Evolutionary conservation across 768 basidiomycete species (phyloP).

Genomic region (Coprinopsis cinerea): DNA sequence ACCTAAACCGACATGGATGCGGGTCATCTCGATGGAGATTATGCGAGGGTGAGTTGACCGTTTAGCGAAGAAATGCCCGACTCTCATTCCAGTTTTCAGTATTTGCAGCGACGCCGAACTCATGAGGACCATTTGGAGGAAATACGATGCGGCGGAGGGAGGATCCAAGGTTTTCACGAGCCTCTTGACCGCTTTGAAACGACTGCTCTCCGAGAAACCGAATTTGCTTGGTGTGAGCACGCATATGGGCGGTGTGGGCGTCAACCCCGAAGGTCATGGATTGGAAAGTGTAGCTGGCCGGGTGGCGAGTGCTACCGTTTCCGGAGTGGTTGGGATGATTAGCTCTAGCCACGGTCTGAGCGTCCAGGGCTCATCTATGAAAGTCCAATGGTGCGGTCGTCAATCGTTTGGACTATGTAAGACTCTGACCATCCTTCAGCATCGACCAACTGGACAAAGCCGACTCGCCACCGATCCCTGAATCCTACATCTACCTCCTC

Average conservation of each 20-base stretch:
- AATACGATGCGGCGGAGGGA: slow-evolving; percentile 59
- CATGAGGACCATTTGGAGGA: slow-evolving; percentile 72
- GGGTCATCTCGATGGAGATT: slow-evolving; percentile 89
- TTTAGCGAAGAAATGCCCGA: background rate
- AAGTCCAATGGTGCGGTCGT: slow-evolving; percentile 74
- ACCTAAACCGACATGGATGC: slow-evolving; percentile 73
- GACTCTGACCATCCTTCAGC: slow-evolving; percentile 32
- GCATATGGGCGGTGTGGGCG: slow-evolving; percentile 80
- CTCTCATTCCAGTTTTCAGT: slow-evolving; percentile 25
- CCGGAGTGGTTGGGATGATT: slow-evolving; percentile 84
- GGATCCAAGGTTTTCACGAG: slow-evolving; percentile 70
- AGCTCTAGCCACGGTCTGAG: slow-evolving; percentile 63
- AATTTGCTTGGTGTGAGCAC: slow-evolving; percentile 69
- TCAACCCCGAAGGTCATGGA: slow-evolving; percentile 26
- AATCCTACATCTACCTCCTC: slow-evolving; percentile 89
- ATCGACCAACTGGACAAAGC: slow-evolving; percentile 99
- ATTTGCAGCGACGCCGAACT: slow-evolving; percentile 77
- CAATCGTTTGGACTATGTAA: background rate
- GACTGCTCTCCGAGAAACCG: slow-evolving; percentile 87
- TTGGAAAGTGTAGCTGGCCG: slow-evolving; percentile 59
- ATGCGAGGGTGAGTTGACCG: slow-evolving; percentile 62
- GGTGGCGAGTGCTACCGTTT: slow-evolving; percentile 80
- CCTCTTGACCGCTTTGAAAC: slow-evolving; percentile 77
- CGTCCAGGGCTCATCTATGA: slow-evolving; percentile 72
- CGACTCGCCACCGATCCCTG: slow-evolving; percentile 89